These are phyloP conservation scores for Phytophthora nicotianae DNA, from an alignment of 352 stramenopile genomes.

Conservation along the genomic window DNA sequence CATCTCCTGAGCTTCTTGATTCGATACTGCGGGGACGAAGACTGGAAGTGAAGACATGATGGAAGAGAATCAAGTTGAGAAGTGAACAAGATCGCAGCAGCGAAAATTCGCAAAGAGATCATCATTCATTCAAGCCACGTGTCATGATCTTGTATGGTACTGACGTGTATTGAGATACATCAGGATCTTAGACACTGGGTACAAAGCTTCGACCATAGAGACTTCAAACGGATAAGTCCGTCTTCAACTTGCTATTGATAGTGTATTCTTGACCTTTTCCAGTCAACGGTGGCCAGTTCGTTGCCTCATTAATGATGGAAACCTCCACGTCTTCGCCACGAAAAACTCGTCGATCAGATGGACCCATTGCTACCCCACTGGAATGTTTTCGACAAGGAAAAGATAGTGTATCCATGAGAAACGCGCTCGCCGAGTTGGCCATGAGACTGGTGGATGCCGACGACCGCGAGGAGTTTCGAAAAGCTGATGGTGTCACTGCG, in stretches of 20 bases:
- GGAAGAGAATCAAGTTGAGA: constrained; percentile 13
- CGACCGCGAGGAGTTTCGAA: constrained; percentile 60
- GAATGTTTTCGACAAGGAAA: constrained; percentile 48
- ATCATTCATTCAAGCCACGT: constrained; percentile 15
- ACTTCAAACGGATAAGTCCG: constrained; percentile 16
- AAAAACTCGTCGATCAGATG: constrained; percentile 33
- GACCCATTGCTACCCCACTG: constrained; percentile 41
- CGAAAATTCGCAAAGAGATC: not conserved
- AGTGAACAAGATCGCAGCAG: not conserved
- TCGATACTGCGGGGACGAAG: not conserved
- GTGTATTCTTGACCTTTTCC: constrained; percentile 1
- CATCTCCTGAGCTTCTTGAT: constrained; percentile 1
- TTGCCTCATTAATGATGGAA: constrained; percentile 5
- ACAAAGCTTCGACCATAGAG: not conserved
- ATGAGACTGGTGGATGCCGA: constrained; percentile 58
- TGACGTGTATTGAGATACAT: constrained; percentile 20
- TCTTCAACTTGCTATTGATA: constrained; percentile 23
- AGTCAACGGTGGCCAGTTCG: not conserved
- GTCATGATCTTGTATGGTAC: constrained; percentile 2
- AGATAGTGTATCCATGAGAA: constrained; percentile 34
- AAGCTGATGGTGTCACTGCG: constrained; percentile 56
- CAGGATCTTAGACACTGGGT: constrained; percentile 8
- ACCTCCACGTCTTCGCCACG: constrained; percentile 13
- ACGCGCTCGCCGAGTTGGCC: constrained; percentile 59
- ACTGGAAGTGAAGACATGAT: constrained; percentile 2